Evolutionary conservation across 495 filamentous ascomycete species (phyloP).

Genomic region (Xylaria curta): DNA sequence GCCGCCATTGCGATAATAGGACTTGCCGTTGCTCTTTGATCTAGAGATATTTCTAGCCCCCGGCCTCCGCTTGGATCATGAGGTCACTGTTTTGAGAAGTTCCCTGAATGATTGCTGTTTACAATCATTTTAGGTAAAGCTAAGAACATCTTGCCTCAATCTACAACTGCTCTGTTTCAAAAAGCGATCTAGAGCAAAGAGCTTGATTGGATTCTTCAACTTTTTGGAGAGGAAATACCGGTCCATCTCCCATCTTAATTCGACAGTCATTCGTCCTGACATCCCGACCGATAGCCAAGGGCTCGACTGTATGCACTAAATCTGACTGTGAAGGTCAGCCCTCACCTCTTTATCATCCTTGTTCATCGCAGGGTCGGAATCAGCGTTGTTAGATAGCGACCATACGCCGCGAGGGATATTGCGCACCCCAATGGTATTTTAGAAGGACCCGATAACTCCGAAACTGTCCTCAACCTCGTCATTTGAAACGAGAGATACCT

Average conservation of each 20-base stretch:
- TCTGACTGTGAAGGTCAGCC: neutral
- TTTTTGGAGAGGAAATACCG: too few species aligned
- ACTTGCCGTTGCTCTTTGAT: conserved; percentile 10
- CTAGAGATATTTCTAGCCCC: neutral
- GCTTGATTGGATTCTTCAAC: neutral
- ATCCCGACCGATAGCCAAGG: neutral
- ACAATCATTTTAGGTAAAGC: neutral
- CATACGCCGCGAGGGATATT: neutral
- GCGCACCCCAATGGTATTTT: neutral
- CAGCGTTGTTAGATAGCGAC: neutral
- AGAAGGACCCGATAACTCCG: neutral
- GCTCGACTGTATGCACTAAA: neutral
- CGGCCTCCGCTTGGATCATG: neutral
- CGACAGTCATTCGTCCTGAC: neutral
- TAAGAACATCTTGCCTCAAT: neutral
- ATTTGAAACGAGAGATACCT: neutral
- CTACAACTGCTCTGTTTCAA: neutral
- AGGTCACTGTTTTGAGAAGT: neutral
- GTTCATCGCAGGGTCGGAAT: neutral
- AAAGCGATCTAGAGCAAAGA: neutral
- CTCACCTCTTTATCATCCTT: neutral
- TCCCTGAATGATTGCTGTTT: neutral
- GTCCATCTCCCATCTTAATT: neutral
- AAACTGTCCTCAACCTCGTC: neutral
- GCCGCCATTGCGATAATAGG: neutral